Evolutionary conservation across 768 basidiomycete genomes (phyloP).

Genomic region (Pisolithus sp.): DNA sequence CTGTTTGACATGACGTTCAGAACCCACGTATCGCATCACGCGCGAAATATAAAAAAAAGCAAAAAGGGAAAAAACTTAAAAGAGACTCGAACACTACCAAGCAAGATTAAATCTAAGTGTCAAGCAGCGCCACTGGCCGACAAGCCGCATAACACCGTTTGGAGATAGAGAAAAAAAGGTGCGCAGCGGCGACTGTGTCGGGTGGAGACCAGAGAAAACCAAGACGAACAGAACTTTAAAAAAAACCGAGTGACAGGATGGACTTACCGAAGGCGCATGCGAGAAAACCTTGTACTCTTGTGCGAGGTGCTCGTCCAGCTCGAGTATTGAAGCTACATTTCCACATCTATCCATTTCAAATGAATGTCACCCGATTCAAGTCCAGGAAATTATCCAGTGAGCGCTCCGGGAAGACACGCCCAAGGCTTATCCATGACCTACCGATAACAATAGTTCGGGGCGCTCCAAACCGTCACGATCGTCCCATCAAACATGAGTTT

Average conservation of each 20-base stretch:
- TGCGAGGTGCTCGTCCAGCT: constrained; percentile 86
- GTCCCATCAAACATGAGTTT: constrained; percentile 95
- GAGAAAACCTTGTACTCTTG: constrained; percentile 97
- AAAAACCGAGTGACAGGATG: not conserved
- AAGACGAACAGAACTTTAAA: too few relatives aligned
- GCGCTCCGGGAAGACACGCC: too few relatives aligned
- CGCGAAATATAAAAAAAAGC: not conserved
- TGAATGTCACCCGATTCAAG: too few relatives aligned
- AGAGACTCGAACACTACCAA: not conserved
- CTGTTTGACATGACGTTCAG: constrained; percentile 31
- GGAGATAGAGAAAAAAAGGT: not conserved
- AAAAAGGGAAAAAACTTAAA: not conserved
- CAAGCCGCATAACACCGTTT: constrained; percentile 8
- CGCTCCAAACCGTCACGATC: constrained; percentile 98
- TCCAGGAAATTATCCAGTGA: too few relatives aligned
- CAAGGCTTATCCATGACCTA: constrained; percentile 36
- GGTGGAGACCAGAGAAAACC: too few relatives aligned
- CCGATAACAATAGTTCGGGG: constrained; percentile 98
- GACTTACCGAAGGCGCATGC: constrained; percentile 77
- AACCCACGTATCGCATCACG: not conserved
- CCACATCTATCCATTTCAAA: constrained; percentile 60
- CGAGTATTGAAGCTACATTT: constrained; percentile 91
- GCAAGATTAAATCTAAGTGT: not conserved
- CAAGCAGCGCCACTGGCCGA: not conserved
- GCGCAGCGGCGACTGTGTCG: not conserved